Conservation (phyloP, 331 rosid genomes). For the Saraca asoca region DNA sequence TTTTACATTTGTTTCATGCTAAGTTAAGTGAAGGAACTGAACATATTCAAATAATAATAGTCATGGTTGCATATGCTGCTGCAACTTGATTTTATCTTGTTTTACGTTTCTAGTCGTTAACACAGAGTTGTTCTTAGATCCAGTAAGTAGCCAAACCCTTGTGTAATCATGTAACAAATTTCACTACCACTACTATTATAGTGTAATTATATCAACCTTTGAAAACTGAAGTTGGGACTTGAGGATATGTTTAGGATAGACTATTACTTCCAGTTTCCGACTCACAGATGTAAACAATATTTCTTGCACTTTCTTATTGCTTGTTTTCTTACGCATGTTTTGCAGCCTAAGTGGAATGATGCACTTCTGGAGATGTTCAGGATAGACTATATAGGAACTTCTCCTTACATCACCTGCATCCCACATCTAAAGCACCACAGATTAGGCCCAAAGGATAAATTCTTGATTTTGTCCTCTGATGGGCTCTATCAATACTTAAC, state of each 20-base stretch:
- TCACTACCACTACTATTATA: neutral
- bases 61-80: no score
- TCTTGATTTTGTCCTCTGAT: slow-evolving; percentile 85
- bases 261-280: no score
- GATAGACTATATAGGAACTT: slow-evolving; percentile 83
- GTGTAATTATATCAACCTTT: slow-evolving; percentile 3
- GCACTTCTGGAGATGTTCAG: slow-evolving; percentile 91
- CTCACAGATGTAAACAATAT: neutral
- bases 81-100: no score
- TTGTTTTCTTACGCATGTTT: slow-evolving; percentile 12
- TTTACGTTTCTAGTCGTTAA: no score
- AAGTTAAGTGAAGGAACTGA: neutral
- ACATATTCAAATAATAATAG: no score
- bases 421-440: slow-evolving; percentile 88
- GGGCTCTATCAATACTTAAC: slow-evolving; percentile 95
- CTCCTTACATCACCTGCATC: slow-evolving; percentile 81
- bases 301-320: slow-evolving; percentile 16
- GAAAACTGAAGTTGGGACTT: no score
- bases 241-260: no score
- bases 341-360: slow-evolving; percentile 97
- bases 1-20: no score
- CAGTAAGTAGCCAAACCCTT: neutral
- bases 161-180: neutral
- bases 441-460: slow-evolving; percentile 87
- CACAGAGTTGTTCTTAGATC: neutral